Conservation (phyloP, 148 eudicot species). For the Pharnaceum exiguum region DNA sequence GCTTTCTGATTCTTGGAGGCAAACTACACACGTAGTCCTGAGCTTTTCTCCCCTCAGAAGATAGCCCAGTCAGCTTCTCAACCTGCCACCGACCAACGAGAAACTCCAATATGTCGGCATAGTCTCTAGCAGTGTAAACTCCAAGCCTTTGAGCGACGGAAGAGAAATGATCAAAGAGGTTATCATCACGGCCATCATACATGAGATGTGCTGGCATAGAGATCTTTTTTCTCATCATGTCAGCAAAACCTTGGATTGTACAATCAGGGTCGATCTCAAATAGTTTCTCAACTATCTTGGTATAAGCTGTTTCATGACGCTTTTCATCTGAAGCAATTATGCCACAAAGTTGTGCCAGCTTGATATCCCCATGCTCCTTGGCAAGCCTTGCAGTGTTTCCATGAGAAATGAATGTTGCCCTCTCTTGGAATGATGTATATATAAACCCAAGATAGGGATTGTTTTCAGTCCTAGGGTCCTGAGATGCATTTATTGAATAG, state of each 20-base stretch:
- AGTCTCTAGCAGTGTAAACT: slow-evolving; percentile 51
- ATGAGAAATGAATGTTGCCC: slow-evolving; percentile 62
- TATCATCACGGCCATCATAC: slow-evolving; percentile 53
- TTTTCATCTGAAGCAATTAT: slow-evolving; percentile 62
- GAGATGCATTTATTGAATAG: not conserved
- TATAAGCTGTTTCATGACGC: slow-evolving; percentile 64
- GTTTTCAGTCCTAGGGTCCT: slow-evolving; percentile 55
- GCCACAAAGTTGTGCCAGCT: slow-evolving; percentile 61
- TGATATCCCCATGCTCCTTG: slow-evolving; percentile 47
- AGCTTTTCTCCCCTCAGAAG: slow-evolving; percentile 38
- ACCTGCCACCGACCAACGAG: slow-evolving; percentile 49
- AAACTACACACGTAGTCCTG: slow-evolving; percentile 47
- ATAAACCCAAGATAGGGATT: slow-evolving; percentile 55
- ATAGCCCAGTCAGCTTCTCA: slow-evolving; percentile 39
- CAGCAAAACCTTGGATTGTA: slow-evolving; percentile 47
- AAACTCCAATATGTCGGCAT: slow-evolving; percentile 52
- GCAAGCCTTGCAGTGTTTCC: slow-evolving; percentile 71
- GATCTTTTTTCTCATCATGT: slow-evolving; percentile 74
- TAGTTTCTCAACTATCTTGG: slow-evolving; percentile 57
- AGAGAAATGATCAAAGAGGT: slow-evolving; percentile 50
- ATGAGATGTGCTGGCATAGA: slow-evolving; percentile 67
- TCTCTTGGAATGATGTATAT: slow-evolving; percentile 64
- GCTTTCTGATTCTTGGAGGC: slow-evolving; percentile 33
- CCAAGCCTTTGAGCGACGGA: slow-evolving; percentile 58
- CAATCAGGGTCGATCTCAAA: slow-evolving; percentile 63